Evolutionary conservation across 108 stramenopile genomes (phyloP).

Genomic region (Nannochloropsis gaditana): DNA sequence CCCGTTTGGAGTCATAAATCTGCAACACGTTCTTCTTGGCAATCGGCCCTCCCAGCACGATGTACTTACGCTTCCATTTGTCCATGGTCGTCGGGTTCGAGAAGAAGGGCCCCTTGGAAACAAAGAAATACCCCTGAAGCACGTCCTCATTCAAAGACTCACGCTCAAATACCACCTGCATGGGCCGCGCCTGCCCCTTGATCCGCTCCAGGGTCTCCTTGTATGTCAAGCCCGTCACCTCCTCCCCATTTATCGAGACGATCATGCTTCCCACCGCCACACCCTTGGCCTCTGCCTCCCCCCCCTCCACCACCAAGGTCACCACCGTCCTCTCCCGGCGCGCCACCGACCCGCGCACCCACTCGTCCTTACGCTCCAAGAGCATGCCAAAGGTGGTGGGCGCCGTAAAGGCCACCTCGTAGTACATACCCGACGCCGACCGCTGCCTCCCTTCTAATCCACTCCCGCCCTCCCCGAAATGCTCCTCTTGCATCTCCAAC

Average conservation of each 20-base stretch:
- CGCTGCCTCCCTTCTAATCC: background rate
- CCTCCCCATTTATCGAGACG: background rate
- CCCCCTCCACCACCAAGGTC: background rate
- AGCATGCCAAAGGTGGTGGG: background rate
- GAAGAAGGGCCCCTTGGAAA: background rate
- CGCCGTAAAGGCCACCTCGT: background rate
- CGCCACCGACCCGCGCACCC: background rate
- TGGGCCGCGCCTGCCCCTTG: background rate
- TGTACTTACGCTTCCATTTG: conserved; percentile 5
- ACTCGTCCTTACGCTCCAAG: background rate
- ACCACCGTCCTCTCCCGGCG: background rate
- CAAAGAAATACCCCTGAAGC: background rate
- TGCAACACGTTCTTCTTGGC: background rate
- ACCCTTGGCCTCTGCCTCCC: background rate
- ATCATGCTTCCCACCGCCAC: background rate
- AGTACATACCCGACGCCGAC: background rate
- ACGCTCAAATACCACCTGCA: background rate
- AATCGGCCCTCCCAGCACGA: background rate
- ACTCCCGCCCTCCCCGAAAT: background rate
- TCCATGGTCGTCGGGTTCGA: conserved; percentile 4
- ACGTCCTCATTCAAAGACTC: background rate
- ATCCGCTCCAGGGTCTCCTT: conserved; percentile 12
- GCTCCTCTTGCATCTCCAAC: background rate
- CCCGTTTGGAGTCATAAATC: conserved; percentile 8
- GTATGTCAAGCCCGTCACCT: background rate